These are phyloP conservation scores for Davidsoniella eucalypti DNA, from an alignment of 2,329 filamentous ascomycete species.

Conservation along the genomic window DNA sequence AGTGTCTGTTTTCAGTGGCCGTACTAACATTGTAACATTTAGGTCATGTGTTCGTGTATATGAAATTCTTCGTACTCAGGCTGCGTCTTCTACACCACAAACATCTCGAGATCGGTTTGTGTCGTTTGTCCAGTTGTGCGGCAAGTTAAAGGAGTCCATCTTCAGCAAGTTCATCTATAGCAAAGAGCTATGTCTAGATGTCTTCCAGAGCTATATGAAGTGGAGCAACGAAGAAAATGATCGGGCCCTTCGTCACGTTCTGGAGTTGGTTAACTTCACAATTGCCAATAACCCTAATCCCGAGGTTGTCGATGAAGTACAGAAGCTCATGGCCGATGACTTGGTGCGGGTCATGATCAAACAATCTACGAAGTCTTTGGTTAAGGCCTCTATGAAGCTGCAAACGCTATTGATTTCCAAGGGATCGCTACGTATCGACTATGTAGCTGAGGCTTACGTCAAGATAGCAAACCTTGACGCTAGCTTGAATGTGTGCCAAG, in stretches of 20 bases:
- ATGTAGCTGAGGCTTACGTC: conserved; percentile 29
- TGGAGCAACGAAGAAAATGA: conserved; percentile 52
- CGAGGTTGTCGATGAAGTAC: conserved; percentile 23
- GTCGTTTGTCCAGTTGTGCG: conserved; percentile 41
- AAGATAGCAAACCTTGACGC: conserved; percentile 18
- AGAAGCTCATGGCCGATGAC: conserved; percentile 30
- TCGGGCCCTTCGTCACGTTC: conserved; percentile 44
- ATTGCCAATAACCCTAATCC: conserved; percentile 32
- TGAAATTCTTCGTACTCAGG: conserved; percentile 35
- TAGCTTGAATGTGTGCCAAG: conserved; percentile 21
- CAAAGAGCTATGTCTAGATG: conserved; percentile 26
- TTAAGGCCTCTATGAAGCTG: conserved; percentile 53
- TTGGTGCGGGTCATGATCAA: conserved; percentile 43
- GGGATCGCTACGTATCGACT: conserved; percentile 32
- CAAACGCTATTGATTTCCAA: conserved; percentile 51
- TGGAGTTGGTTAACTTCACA: conserved; percentile 39
- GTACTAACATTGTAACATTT: background rate
- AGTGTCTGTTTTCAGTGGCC: background rate
- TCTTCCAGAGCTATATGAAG: conserved; percentile 48
- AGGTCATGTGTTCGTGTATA: conserved; percentile 26
- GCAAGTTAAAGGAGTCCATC: conserved; percentile 28
- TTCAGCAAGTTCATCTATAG: conserved; percentile 36
- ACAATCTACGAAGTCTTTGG: conserved; percentile 43
- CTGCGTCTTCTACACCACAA: conserved; percentile 10
- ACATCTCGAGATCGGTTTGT: conserved; percentile 10